These are phyloP conservation scores for Coemansia sp. DNA, from an alignment of 192 early-diverging fungal species.

Conservation along the genomic window DNA sequence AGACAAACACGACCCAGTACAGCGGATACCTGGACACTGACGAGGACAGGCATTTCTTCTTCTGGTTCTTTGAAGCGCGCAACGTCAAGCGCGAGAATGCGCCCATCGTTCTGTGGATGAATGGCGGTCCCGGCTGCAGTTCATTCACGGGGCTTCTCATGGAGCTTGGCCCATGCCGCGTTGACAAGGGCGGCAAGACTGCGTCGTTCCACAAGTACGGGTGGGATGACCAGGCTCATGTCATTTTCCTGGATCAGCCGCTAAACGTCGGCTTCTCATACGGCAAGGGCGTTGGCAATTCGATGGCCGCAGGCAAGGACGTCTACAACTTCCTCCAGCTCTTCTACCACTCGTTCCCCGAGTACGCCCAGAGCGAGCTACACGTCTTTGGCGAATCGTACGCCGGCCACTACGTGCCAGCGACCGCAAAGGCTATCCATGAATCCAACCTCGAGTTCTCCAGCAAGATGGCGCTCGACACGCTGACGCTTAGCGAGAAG, in stretches of 20 bases:
- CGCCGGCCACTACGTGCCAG: slow-evolving; percentile 94
- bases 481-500: slow-evolving; percentile 29
- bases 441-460: slow-evolving; percentile 66
- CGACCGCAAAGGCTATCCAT: slow-evolving; percentile 78
- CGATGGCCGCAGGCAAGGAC: slow-evolving; percentile 76
- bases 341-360: slow-evolving; percentile 81
- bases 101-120: slow-evolving; percentile 77
- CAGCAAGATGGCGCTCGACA: slow-evolving; percentile 16
- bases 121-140: slow-evolving; percentile 83
- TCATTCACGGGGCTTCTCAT: slow-evolving; percentile 77
- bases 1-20: slow-evolving; percentile 84
- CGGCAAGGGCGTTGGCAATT: slow-evolving; percentile 68
- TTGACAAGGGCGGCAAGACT: slow-evolving; percentile 69
- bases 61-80: slow-evolving; percentile 97
- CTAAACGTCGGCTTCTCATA: slow-evolving; percentile 91
- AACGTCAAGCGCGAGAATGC: slow-evolving; percentile 63
- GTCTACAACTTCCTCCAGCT: slow-evolving; percentile 92
- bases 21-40: slow-evolving; percentile 74
- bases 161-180: slow-evolving; percentile 86
- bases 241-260: slow-evolving; percentile 86
- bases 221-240: slow-evolving; percentile 91
- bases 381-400: slow-evolving; percentile 88
- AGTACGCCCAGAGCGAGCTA: slow-evolving; percentile 77
- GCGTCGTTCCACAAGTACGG: slow-evolving; percentile 70
- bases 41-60: slow-evolving; percentile 83